Evolutionary conservation across 345 rosid genomes (phyloP), one percentile per base, ranked within the genome.

Genomic region (Arabis hirsuta): DNA sequence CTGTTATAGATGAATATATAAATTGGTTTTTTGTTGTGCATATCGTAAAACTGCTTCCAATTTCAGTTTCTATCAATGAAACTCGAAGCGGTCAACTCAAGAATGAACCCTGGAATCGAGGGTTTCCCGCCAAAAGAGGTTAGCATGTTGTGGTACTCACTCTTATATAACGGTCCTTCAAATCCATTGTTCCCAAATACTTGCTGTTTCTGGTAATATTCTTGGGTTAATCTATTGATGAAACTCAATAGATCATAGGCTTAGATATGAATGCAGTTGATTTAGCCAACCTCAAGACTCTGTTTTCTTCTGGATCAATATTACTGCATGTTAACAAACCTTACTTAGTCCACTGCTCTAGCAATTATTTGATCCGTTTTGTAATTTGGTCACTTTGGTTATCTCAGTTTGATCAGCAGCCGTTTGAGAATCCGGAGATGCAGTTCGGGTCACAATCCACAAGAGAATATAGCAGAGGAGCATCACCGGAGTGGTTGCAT

Each of bases 1-100:
- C 24, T 19, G 32, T 12, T 36, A 10, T 36, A 36, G 41, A 36
- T 22, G 24, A 22, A 22, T 22, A 22, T 29, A 29, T 46, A 20
- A 0, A 12, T 13, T 54, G 31, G 29, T 54, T 55, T 29, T 67
- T 54, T 20, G 31, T 12, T 20, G 36, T 41, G n/a, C 11, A 44
- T 12, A 12, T 54, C 54, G 29, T 14, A 24, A 53, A 31, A 26
- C 34, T 68, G 14, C 39, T 16, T 27, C 1, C 46, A 12, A 3
- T 74, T 85, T 80, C 87, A 92, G 98, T 92, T 92, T 82, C 77
- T 92, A 63, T 92, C 98, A 8, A 90, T 90, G 96, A 92, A 92
- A 80, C 96, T 92, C 16, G 98, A 92, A 81, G 87, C 98, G 4
- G 92, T 92, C 62, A 92, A 86, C 79, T 62, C 90, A 34, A 84